phyloP scores from a whole-genome alignment of 2,329 filamentous ascomycete genomes.

The Gnomoniopsis smithogilvyi region DNA sequence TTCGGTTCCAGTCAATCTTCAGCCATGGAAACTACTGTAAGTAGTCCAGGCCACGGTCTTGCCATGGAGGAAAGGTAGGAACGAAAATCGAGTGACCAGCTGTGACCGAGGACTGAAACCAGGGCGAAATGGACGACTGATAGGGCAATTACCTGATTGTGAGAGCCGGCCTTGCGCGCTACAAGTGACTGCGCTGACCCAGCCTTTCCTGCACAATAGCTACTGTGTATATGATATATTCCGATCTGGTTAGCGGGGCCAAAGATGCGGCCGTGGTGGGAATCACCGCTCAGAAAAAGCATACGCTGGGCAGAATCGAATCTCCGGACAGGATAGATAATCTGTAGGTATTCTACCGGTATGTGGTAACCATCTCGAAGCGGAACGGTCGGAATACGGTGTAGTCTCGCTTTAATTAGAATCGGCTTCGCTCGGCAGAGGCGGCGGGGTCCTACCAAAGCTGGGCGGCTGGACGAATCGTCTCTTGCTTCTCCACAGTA shows the following conservation, averaged over 20 bases:
- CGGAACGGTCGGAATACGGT: conserved; percentile 9
- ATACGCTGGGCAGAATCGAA: not conserved
- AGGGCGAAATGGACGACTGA: not conserved
- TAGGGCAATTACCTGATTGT: too few relatives aligned
- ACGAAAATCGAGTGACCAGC: too few relatives aligned
- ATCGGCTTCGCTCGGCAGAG: not conserved
- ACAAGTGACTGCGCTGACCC: not conserved
- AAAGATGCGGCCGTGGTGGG: not conserved
- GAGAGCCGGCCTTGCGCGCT: not conserved
- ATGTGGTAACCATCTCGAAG: not conserved
- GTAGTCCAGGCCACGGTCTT: too few relatives aligned
- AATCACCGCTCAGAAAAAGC: not conserved
- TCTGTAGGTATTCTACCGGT: not conserved
- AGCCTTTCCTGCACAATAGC: too few relatives aligned
- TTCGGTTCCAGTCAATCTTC: not conserved
- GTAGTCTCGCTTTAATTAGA: not conserved
- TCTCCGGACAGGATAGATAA: not conserved
- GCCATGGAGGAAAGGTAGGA: too few relatives aligned
- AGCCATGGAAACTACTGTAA: too few relatives aligned
- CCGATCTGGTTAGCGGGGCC: not conserved
- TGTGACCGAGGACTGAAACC: not conserved
- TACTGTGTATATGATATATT: not conserved
- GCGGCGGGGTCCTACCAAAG: not conserved
- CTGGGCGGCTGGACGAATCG: not conserved
- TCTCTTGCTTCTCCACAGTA: conserved; percentile 4